phyloP scores from a whole-genome alignment of 305 asterid genomes.

The Solanum hybrid region DNA sequence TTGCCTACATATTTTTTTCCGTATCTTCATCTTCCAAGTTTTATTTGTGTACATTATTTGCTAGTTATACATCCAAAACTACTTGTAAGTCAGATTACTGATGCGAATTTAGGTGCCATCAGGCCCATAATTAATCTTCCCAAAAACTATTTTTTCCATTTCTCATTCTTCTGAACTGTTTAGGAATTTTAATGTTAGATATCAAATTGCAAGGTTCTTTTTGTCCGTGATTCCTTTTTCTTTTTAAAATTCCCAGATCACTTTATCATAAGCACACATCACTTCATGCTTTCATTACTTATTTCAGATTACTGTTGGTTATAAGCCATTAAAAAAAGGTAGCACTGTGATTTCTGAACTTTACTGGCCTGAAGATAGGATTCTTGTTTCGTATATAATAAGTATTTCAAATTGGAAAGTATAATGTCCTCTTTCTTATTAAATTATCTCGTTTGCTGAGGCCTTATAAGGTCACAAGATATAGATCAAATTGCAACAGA shows the following conservation, averaged over 20 bases:
- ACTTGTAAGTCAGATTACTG: background rate
- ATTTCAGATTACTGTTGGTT: background rate
- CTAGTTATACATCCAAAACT: background rate
- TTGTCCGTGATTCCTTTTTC: background rate
- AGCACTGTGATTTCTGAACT: background rate
- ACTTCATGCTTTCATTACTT: background rate
- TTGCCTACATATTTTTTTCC: background rate
- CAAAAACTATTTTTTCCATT: background rate
- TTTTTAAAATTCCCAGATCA: background rate
- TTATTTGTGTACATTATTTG: background rate
- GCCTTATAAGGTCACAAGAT: background rate
- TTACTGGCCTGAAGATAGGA: background rate
- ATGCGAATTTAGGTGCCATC: background rate
- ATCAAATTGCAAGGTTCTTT: background rate
- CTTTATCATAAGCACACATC: background rate
- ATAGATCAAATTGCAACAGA: background rate
- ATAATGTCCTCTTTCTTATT: background rate
- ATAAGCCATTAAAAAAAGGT: background rate
- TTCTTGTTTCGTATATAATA: background rate
- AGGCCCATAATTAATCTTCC: background rate
- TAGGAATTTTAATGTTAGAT: background rate
- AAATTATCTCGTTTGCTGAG: background rate
- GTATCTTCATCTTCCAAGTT: background rate
- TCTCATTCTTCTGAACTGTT: background rate
- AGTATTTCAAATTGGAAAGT: background rate